Conservation (phyloP, 768 basidiomycete genomes). For the Lactarius akahatsu region DNA sequence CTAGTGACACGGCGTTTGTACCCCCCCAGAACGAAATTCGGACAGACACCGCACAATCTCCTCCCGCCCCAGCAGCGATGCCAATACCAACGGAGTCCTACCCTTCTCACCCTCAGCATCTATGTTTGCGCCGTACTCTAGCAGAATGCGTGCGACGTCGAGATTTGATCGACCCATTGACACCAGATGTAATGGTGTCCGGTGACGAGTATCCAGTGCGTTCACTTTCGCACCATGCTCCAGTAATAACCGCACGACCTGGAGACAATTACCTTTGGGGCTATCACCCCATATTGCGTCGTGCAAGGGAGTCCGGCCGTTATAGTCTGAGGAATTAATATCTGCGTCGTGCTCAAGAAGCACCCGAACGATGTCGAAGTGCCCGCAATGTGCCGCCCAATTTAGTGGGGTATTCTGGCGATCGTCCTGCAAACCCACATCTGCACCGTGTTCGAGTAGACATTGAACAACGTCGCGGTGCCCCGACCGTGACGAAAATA, state of each 20-base stretch:
- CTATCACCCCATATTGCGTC: neutral
- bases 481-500: neutral
- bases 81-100: neutral
- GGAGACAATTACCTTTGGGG: neutral
- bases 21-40: neutral
- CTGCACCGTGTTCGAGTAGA: neutral
- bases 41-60: neutral
- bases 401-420: neutral
- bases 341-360: neutral
- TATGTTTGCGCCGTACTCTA: neutral
- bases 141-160: neutral
- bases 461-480: neutral
- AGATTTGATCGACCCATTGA: neutral
- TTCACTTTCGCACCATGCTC: neutral
- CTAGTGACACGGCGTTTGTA: neutral
- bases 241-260: neutral
- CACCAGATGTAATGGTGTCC: neutral
- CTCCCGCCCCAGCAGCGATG: neutral
- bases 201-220: neutral
- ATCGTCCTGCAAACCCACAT: neutral
- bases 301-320: neutral
- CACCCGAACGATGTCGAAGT: neutral
- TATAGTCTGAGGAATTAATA: neutral
- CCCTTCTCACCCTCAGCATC: neutral
- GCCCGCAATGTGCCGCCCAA: neutral